Evolutionary conservation across 2,329 filamentous ascomycete species (phyloP), one percentile per base, ranked within the genome.

Genomic region (Fusarium brachygibbosum): DNA sequence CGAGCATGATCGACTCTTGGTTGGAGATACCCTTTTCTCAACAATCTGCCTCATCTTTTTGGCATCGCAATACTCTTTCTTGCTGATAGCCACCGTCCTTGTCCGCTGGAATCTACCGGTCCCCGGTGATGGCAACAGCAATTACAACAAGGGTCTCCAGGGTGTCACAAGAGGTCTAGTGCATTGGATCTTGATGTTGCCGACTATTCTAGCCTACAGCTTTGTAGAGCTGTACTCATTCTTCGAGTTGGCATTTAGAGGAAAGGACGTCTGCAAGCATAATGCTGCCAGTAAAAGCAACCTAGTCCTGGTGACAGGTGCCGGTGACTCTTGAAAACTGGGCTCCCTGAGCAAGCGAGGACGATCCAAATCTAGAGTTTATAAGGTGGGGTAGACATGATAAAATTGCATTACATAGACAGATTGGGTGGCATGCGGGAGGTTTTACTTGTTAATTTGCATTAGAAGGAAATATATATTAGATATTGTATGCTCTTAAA

Each of bases 141-240:
- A 23, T 21, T 64, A 60, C 16, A 68, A 68, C 21, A 44, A 52
- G 4, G 64, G 54, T 21, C 14, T 55, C 35, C 5, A 16, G 4
- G 64, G 65, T 16, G 28, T 56, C 29, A 29, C 19, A 21, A 45
- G 64, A 64, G 65, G 59, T 11, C 12, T 68, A 4, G 10, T 63
- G 17, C 45, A 63, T 25, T 69, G 66, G 66, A 31, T 69, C 6
- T 38, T 69, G 34, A 69, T 69, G 61, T 34, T 69, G 12, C 66
- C 66, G 3, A 69, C 61, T 1, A 69, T 69, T 7, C 16, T 69
- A 7, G 66, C 52, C 8, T 69, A 69, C 14, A 69, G 66, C n/a
- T 56, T 66, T 34, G 61, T 69, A 5, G 66, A 69, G 45, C 28
- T 69, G 6, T 69, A 52, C 44, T 69, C 66, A 4, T 69, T 69